Evolutionary conservation across 352 stramenopile species (phyloP), one percentile per base, ranked within the genome.

Genomic region (Phytophthora rubi): DNA sequence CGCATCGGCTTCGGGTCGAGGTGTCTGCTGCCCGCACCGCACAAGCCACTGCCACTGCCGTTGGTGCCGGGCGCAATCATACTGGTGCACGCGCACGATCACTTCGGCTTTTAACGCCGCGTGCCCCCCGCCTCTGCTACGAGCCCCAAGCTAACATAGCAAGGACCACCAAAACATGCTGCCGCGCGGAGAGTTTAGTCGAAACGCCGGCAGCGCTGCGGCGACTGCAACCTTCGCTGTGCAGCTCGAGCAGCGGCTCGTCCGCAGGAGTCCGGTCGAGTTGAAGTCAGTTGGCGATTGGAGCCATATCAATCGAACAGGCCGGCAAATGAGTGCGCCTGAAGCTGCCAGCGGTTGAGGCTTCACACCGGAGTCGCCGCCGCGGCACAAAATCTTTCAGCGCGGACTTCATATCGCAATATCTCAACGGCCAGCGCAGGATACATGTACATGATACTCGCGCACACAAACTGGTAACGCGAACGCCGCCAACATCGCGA

Each of bases 221-320:
- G 33, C 37, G 13, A 16, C 32, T 49, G 33, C 10, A 13, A 7
- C 18, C 13, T 35, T 33, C 59, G 33, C 44, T 6, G 33, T 59
- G 53, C 42, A 61, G 52, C 39, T 48, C 42, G 4, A 28, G 18
- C 18, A 30, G 12, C 23, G 53, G 48, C 55, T 59, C 54, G 54
- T 48, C 37, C 64, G 39, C 21, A 63, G 58, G 30, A 53, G 58
- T 44, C 48, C 44, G 45, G 23, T 45, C 7, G 64, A 71, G 56
- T 71, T 71, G 56, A 67, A 71, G 64, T 54, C 57, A 71, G 49
- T 61, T 59, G 58, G 49, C n/a, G 49, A 67, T 47, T 58, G 57
- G 57, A 62, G 64, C 51, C 57, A 61, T 61, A 61, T 71, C 47
- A 48, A 37, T 39, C 5, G 6, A 13, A 44, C 12, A 21, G 15